Percentiles rank a stretch among this genome's conserved stretches.
These are phyloP conservation scores for Neofusicoccum laricinum DNA, from an alignment of 2,329 filamentous ascomycete genomes.

Conservation along the genomic window DNA sequence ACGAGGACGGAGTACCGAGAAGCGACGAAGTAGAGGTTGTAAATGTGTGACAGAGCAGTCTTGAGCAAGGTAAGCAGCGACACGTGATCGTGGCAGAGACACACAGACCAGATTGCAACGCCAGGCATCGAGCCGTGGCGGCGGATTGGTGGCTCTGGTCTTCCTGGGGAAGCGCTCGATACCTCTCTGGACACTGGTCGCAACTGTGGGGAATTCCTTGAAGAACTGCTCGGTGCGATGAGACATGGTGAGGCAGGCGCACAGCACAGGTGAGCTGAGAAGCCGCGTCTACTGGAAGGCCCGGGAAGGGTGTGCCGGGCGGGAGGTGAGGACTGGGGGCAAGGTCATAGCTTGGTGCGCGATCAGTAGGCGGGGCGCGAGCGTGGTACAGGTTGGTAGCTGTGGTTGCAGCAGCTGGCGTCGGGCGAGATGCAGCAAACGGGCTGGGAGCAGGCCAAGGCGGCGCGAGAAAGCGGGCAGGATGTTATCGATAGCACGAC, in stretches of 20 bases:
- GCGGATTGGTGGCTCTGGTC: background rate
- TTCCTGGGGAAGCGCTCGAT: slow-evolving; percentile 25
- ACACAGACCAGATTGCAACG: slow-evolving; percentile 38
- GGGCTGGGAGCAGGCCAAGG: background rate
- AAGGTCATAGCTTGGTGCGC: background rate
- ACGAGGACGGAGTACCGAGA: slow-evolving; percentile 39
- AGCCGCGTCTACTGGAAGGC: background rate
- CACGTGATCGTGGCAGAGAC: background rate
- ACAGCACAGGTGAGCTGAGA: background rate
- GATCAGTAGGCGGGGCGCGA: background rate
- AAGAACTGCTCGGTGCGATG: background rate
- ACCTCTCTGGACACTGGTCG: slow-evolving; percentile 26
- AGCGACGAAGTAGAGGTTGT: slow-evolving; percentile 51
- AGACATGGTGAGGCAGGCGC: background rate
- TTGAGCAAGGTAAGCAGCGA: slow-evolving; percentile 17
- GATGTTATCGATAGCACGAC: background rate
- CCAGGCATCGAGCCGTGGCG: slow-evolving; percentile 33
- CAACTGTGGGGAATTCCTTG: slow-evolving; percentile 18
- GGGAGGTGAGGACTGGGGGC: background rate
- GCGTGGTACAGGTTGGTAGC: background rate
- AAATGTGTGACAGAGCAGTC: slow-evolving; percentile 45
- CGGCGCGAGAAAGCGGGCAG: background rate
- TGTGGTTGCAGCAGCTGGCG: background rate
- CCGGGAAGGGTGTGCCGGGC: background rate
- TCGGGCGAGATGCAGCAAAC: slow-evolving; percentile 20